Evolutionary conservation across 2,329 filamentous ascomycete genomes (phyloP), one percentile per base, ranked within the genome.

Genomic region (Diaporthe vaccinii): DNA sequence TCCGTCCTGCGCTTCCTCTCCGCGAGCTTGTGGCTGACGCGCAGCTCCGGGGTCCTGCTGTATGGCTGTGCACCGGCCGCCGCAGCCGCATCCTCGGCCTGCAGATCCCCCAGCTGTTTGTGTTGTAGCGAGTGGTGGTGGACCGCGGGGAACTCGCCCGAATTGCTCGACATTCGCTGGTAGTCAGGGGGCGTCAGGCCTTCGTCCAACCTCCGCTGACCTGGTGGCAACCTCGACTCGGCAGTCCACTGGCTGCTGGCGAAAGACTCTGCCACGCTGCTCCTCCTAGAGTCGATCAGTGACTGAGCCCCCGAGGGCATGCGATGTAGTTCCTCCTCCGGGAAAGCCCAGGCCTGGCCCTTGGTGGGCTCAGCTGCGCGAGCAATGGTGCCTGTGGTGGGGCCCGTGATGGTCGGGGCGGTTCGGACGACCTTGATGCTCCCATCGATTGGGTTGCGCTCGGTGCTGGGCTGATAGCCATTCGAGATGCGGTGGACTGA

Each of bases 301-400:
- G 86, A 84, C 78, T 85, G 81, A 80, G 87, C 88, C 49, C 83
- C 86, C 75, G 81, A 88, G 8, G 86, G 84, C 65, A 86, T 81
- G 73, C 88, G 84, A 75, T 90, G 87, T 4, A 93, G 91, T 71
- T 92, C 90, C 72, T 93, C 91, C 80, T 95, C 94, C 1, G 94
- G 94, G 79, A 96, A 96, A 78, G 94, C 94, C 94, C 94, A 96
- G 6, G 94, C 93, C 82, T 93, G 94, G 81, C 94, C 94, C 83
- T 95, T 95, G 15, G 93, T 96, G 7, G 94, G 94, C 82, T 95
- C 93, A 41, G 93, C 92, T 53, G 94, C 94, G 78, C 87, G 92
- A 80, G 90, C 93, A 85, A 89, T 94, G 80, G 86, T 91, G 84
- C 88, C 90, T 72, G 86, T 92, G 78, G 87, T 93, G 77, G 87